These are phyloP conservation scores for Eucalyptus microcorys DNA, from an alignment of 345 rosid species.

Conservation along the genomic window DNA sequence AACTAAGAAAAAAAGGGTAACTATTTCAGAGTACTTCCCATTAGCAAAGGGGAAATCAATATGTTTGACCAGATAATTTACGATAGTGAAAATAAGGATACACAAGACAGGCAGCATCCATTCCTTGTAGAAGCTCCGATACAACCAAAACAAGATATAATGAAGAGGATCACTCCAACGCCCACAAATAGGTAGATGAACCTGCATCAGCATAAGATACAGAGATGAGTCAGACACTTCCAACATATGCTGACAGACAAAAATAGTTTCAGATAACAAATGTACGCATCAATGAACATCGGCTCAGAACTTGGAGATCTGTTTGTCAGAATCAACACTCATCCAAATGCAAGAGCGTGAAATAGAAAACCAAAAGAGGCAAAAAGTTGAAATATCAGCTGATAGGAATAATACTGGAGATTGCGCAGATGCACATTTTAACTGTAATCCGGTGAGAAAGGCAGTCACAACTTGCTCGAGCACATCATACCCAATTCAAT, in stretches of 20 bases:
- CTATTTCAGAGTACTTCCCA: neutral
- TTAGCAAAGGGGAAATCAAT: neutral
- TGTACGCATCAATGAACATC: neutral
- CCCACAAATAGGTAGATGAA: constrained; percentile 85
- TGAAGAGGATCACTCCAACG: constrained; percentile 65
- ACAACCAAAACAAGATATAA: constrained; percentile 92
- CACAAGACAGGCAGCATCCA: constrained; percentile 91
- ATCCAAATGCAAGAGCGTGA: neutral
- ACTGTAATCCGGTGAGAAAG: neutral
- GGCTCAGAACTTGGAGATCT: neutral
- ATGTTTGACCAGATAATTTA: neutral
- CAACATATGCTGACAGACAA: neutral
- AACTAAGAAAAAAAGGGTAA: neutral
- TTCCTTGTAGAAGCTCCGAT: constrained; percentile 65
- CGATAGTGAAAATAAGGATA: constrained; percentile 39
- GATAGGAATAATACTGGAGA: neutral
- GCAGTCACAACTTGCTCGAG: neutral
- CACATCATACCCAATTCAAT: neutral
- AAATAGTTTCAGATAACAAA: neutral
- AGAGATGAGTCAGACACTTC: neutral
- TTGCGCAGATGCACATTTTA: neutral
- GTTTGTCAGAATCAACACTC: neutral
- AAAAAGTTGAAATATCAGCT: neutral
- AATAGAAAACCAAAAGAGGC: neutral
- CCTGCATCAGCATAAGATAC: constrained; percentile 34